Percentiles rank a stretch among this genome's conserved stretches.
Evolutionary conservation across 2,329 filamentous ascomycete genomes (phyloP).

Genomic region (Clarireedia hainanense): DNA sequence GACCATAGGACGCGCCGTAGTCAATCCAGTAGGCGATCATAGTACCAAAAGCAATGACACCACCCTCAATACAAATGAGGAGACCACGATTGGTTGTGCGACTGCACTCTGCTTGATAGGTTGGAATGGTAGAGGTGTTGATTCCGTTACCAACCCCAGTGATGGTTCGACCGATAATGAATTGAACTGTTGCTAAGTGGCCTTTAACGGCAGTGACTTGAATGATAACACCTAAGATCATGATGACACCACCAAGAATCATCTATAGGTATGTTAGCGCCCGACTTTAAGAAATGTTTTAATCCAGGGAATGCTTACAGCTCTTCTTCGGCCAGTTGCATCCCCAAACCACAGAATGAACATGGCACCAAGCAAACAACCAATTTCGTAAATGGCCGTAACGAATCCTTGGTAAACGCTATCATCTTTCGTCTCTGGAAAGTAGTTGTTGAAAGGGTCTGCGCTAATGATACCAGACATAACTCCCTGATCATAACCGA

Average conservation of each 20-base stretch:
- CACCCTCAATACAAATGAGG: conserved; percentile 46
- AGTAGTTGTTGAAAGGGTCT: conserved; percentile 74
- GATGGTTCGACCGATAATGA: conserved; percentile 44
- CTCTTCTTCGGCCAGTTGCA: conserved; percentile 45
- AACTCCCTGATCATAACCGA: conserved; percentile 83
- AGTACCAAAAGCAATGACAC: conserved; percentile 51
- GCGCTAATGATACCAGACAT: conserved; percentile 68
- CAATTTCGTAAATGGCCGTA: conserved; percentile 49
- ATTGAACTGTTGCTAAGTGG: conserved; percentile 39
- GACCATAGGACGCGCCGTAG: conserved; percentile 87
- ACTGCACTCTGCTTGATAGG: conserved; percentile 58
- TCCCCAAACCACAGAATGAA: conserved; percentile 44
- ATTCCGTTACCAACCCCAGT: conserved; percentile 46
- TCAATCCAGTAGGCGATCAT: conserved; percentile 97
- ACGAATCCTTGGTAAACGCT: conserved; percentile 39
- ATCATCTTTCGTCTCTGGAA: conserved; percentile 52
- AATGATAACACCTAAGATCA: conserved; percentile 47
- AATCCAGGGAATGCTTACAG: conserved; percentile 36
- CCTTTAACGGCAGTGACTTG: conserved; percentile 32
- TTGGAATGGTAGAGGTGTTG: conserved; percentile 39
- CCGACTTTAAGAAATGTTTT: conserved; percentile 15
- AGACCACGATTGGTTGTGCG: conserved; percentile 37
- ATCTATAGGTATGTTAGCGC: conserved; percentile 31
- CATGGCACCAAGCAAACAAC: conserved; percentile 44
- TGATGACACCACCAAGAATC: conserved; percentile 47